Evolutionary conservation across 106 monocot species (phyloP).

Genomic region (Ottelia alismoides): DNA sequence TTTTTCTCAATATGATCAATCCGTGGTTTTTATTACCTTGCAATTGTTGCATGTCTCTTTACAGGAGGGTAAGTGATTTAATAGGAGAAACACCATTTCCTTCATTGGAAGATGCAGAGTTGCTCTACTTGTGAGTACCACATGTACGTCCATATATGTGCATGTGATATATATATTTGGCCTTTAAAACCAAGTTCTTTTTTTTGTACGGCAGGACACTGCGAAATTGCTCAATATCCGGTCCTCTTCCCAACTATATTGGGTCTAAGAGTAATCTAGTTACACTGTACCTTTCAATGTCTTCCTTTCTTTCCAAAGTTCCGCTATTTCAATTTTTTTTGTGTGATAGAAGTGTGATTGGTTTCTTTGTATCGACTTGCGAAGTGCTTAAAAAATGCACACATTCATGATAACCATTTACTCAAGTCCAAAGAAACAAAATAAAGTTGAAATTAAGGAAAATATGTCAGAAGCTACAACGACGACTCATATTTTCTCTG

Average conservation of each 20-base stretch:
- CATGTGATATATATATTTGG: not conserved
- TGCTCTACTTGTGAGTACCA: constrained; percentile 27
- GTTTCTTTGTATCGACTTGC: too few species aligned
- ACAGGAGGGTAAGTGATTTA: constrained; percentile 32
- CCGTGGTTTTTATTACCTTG: not conserved
- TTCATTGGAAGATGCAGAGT: constrained; percentile 23
- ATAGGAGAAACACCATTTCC: constrained; percentile 27
- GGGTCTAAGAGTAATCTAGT: constrained; percentile 17
- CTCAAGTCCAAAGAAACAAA: too few species aligned
- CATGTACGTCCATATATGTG: not conserved
- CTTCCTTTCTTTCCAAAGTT: constrained; percentile 12
- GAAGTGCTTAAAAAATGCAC: too few species aligned
- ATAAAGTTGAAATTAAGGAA: too few species aligned
- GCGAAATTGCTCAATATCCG: constrained; percentile 34
- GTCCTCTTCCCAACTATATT: constrained; percentile 25
- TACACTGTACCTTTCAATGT: constrained; percentile 1
- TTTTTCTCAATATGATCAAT: not conserved
- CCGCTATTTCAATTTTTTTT: too few species aligned
- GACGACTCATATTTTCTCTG: too few species aligned
- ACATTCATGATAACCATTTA: too few species aligned
- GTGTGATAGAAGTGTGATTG: too few species aligned
- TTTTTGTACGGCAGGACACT: not conserved
- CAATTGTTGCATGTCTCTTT: not conserved
- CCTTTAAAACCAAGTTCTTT: not conserved
- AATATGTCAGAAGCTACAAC: too few species aligned